Base-by-base conservation (phyloP, 2,329 filamentous ascomycete genomes). In the Calonectria leucothoes region DNA sequence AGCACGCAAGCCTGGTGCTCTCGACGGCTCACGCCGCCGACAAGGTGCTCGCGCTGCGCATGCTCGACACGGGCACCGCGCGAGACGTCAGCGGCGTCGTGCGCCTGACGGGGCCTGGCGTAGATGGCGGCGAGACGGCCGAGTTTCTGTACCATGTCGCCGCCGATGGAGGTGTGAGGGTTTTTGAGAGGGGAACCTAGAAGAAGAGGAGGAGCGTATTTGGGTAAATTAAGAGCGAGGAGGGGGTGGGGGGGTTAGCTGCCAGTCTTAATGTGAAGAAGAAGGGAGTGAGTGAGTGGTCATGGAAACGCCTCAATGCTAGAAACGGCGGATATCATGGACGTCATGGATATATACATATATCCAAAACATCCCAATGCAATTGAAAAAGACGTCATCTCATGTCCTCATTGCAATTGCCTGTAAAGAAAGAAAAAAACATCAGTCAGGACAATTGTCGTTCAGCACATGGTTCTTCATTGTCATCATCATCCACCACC, bases 71-170 rank as follows among this genome's bases (percentile, higher is more conserved):
- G 0, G 96, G 96, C 0, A 92, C 93, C n/a, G 96, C 96, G 75
- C 93, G 90, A 82, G 96, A 98, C 84, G 94, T 98, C 37, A 98
- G 94, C 84, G 96, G 96, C 3, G 95, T 98, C 52, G 81, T 98
- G 75, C 90, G 95, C 77, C 88, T 97, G 64, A 96, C 94, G 23
- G 88, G 89, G 55, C 82, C 81, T 29, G 80, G 77, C 51, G 71
- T 75, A 12, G 80, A 81, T 33, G 75, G 66, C 35, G 79, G 86
- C 2, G 89, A 89, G 76, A 89, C 94, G 78, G 91, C 88, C 74
- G 96, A 98, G 85, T 90, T 94, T 81, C 81, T 98, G 82, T 98
- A 98, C 86, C 92, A 94, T 81, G 91, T 98, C 35, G 91, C 92
- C 67, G 91, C 92, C 12, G 95, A 98, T 86, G 95, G 95, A 1